Conservation (phyloP, 2,329 filamentous ascomycete genomes). For the Thielaviopsis ethacetica region DNA sequence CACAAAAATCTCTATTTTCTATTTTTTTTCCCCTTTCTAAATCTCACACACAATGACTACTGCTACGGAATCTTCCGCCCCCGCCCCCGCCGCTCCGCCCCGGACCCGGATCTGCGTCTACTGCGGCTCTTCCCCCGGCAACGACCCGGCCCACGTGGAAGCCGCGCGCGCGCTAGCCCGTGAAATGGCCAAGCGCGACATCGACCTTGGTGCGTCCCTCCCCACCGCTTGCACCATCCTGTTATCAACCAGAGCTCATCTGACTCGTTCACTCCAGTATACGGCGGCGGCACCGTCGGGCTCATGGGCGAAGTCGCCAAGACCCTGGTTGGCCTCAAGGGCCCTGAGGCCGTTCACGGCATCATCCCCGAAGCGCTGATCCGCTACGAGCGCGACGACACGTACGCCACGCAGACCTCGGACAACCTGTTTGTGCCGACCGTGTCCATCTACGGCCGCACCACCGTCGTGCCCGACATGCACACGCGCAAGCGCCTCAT, state of each 20-base stretch:
- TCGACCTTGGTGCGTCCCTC: slow-evolving; percentile 45
- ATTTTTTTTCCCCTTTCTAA: background rate
- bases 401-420: slow-evolving; percentile 25
- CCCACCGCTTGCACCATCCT: slow-evolving; percentile 1
- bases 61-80: background rate
- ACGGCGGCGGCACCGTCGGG: slow-evolving; percentile 85
- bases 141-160: slow-evolving; percentile 56
- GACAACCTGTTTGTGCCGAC: slow-evolving; percentile 32
- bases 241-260: slow-evolving; percentile 8
- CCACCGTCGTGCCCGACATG: slow-evolving; percentile 88
- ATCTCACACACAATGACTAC: background rate
- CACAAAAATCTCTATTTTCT: no score
- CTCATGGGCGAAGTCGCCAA: slow-evolving; percentile 90
- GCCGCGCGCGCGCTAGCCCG: slow-evolving; percentile 61
- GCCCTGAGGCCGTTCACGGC: slow-evolving; percentile 72
- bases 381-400: slow-evolving; percentile 54
- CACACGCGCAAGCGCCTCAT: slow-evolving; percentile 90
- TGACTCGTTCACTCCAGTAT: slow-evolving; percentile 39
- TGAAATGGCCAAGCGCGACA: slow-evolving; percentile 58
- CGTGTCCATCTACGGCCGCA: slow-evolving; percentile 55
- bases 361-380: slow-evolving; percentile 83
- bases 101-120: slow-evolving; percentile 75
- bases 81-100: slow-evolving; percentile 11
- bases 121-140: slow-evolving; percentile 69
- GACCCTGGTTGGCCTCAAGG: slow-evolving; percentile 67